Conservation (phyloP, 2,329 filamentous ascomycete species). For the Penicillium sp. region DNA sequence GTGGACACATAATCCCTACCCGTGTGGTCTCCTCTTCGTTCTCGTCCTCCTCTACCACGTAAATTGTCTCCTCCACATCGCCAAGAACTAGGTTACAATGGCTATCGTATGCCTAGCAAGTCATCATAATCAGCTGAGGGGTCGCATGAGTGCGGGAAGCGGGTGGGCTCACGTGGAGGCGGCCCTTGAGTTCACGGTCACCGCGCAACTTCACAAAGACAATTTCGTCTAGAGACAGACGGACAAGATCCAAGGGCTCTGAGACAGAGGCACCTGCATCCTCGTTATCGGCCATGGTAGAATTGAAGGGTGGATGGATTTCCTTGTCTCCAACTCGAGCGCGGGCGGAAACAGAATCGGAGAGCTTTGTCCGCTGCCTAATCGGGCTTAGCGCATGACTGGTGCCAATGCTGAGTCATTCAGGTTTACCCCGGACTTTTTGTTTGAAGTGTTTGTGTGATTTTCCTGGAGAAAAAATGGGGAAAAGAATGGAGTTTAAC, state of each 20-base stretch:
- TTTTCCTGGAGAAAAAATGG: background rate
- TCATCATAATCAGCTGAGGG: slow-evolving; percentile 15
- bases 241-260: slow-evolving; percentile 93
- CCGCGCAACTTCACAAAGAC: slow-evolving; percentile 97
- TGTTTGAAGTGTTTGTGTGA: background rate
- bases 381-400: slow-evolving; percentile 13
- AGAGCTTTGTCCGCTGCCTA: slow-evolving; percentile 19
- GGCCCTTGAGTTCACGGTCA: slow-evolving; percentile 91
- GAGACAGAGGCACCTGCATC: slow-evolving; percentile 71
- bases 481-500: background rate
- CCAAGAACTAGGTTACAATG: slow-evolving; percentile 97
- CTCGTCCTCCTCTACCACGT: slow-evolving; percentile 83
- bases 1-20: slow-evolving; percentile 49
- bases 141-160: background rate
- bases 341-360: slow-evolving; percentile 15
- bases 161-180: slow-evolving; percentile 72
- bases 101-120: slow-evolving; percentile 84
- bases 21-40: slow-evolving; percentile 72
- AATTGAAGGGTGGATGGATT: background rate
- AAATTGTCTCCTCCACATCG: slow-evolving; percentile 97
- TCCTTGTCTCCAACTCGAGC: background rate
- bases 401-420: slow-evolving; percentile 16
- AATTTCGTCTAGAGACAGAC: slow-evolving; percentile 89
- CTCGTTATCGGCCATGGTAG: slow-evolving; percentile 76
- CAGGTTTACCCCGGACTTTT: slow-evolving; percentile 18